Evolutionary conservation across 108 stramenopile species (phyloP), one percentile per base, ranked within the genome.

Genomic region (Cylindrotheca fusiformis): DNA sequence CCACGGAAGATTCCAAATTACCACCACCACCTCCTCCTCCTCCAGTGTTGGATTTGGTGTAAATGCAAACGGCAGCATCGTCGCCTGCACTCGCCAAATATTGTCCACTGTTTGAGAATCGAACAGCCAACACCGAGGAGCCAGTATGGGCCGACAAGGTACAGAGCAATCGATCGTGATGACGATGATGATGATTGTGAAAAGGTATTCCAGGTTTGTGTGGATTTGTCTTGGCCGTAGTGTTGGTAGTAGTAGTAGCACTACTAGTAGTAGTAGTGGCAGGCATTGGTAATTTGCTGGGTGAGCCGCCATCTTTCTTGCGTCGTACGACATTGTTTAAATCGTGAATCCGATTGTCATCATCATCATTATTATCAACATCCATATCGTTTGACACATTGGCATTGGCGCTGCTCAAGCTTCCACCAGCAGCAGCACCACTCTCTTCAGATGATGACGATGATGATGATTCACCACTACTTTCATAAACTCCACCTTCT

Each of bases 61-160:
- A 94, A 29, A 94, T 77, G 47, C 83, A 88, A 36, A 94, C 87
- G 29, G 67, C 80, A 12, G 87, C 82, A 70, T 94, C 93, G 58
- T 94, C 93, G 5, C 93, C 93, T 0, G 93, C 87, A 30, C 87
- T 81, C 32, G 93, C 93, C 36, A 94, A 79, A 58, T 76, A 91
- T 20, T 68, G 69, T 8, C 93, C 89, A 17, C 69, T 71, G 44
- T 74, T 72, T 4, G 89, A 87, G 65, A 88, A 94, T 21, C 93
- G 83, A 1, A 91, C 74, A 1, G 84, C 76, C 25, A 94, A 75
- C 1, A 94, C 89, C 24, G 91, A 93, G 1, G 89, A 90, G 23
- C 86, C 84, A 30, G 84, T 80, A 52, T 90, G 85, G 10, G 88
- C 87, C 22, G 93, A 85, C 3, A 94, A 68, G 30, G 89, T 91